These are phyloP conservation scores for Zangia roseola DNA, from an alignment of 768 basidiomycete species.

Conservation along the genomic window DNA sequence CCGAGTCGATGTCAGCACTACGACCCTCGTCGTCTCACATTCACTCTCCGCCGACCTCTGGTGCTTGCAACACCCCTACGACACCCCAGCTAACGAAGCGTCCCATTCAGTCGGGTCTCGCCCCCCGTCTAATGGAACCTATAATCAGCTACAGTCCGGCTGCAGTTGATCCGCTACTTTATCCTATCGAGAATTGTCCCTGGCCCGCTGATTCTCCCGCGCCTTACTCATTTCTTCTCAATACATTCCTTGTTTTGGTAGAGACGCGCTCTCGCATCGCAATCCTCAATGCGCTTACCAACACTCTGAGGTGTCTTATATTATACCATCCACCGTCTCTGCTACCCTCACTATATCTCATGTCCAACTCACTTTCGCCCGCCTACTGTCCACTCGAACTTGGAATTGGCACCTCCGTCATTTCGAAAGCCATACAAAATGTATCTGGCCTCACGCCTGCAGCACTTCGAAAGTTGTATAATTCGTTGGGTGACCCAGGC, in stretches of 20 bases:
- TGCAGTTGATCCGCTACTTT: constrained; percentile 49
- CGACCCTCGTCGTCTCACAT: constrained; percentile 12
- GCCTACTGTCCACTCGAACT: constrained; percentile 72
- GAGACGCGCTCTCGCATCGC: constrained; percentile 70
- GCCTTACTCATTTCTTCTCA: constrained; percentile 72
- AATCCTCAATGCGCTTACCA: constrained; percentile 69
- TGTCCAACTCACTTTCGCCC: constrained; percentile 79
- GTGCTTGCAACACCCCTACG: constrained; percentile 5
- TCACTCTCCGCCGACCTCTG: constrained; percentile 6
- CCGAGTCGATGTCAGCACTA: constrained; percentile 8
- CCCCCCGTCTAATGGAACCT: constrained; percentile 24
- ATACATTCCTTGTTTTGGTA: constrained; percentile 58
- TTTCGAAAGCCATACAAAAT: constrained; percentile 69
- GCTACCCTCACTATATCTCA: constrained; percentile 72
- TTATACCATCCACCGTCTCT: constrained; percentile 66
- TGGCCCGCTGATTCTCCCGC: constrained; percentile 41
- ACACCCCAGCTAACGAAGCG: constrained; percentile 6
- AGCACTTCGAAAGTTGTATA: constrained; percentile 65
- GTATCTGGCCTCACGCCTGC: constrained; percentile 62
- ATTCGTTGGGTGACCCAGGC: constrained; percentile 76
- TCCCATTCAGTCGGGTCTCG: constrained; percentile 10
- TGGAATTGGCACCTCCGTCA: constrained; percentile 64
- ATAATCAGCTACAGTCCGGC: constrained; percentile 28
- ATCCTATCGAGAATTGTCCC: constrained; percentile 41
- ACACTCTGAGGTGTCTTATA: constrained; percentile 69